Base-by-base conservation (phyloP, 371 early-diverging fungal species). In the Enterospora canceri region DNA sequence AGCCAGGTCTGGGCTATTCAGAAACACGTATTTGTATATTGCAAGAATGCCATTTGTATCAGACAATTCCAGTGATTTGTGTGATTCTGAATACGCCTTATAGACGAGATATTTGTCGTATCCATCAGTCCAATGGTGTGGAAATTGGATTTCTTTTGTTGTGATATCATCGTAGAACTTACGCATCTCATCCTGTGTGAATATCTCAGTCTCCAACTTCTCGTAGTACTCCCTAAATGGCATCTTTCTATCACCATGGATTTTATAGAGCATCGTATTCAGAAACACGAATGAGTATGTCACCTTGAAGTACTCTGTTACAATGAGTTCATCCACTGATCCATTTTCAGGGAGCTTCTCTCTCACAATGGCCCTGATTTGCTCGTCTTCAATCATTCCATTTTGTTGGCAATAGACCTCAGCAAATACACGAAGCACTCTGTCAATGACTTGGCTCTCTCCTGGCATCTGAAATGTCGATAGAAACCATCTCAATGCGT, bases 251-350 rank as follows among this genome's bases (percentile, higher is more conserved):
- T 88, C 89, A 29, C 92, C 87, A 72, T 87, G 90, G 5, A 87
- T 85, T 69, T 88, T 91, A 78, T 95, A 90, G 71, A 88, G 85
- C 83, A 92, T 92, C 1, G 91, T 91, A 75, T 93, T 92, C 58
- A 93, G 78, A 85, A 91, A 85, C 68, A 92, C 86, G 40, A 92
- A 83, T 0, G 91, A 87, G 68, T 86, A 92, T 0, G 90, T 83
- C 35, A 92, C 82, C 8, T 89, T 80, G 69, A 86, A 87, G 26
- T 58, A 50, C 12, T 61, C 56, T 60, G 3, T 53, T 47, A 47
- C 60, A 71, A 18, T 67, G 24, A 21, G 19, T 46, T 46, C 46
- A 15, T 15, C 19, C 15, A 46, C 15, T 19, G 15, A 15, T 53
- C 28, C 0, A 55, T 68, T 33, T 72, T 65, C 26, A n/a, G n/a